These are phyloP conservation scores for Cicer cuneatum DNA, from an alignment of 306 rosid genomes.

Conservation along the genomic window DNA sequence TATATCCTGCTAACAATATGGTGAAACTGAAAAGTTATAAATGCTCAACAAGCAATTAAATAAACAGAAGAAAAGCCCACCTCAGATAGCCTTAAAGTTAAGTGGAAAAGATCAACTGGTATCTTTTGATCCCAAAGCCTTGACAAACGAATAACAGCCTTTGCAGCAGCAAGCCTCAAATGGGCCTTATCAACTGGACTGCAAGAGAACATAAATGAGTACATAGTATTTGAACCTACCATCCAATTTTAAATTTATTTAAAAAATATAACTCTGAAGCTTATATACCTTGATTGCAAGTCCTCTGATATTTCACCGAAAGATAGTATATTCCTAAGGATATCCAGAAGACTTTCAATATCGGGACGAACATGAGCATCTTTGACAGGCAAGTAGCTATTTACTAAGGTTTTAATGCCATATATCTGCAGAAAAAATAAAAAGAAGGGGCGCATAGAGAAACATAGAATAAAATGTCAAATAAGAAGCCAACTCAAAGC, in stretches of 20 bases:
- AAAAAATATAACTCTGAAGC: constrained; percentile 32
- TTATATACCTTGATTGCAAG: constrained; percentile 74
- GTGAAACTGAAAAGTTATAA: constrained; percentile 38
- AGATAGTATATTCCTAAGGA: constrained; percentile 72
- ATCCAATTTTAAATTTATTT: constrained; percentile 17
- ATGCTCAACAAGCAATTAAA: constrained; percentile 37
- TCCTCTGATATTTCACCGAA: constrained; percentile 89
- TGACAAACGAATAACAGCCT: constrained; percentile 85
- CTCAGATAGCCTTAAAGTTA: constrained; percentile 84
- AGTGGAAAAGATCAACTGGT: constrained; percentile 75
- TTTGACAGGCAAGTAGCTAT: constrained; percentile 91
- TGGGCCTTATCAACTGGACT: constrained; percentile 95
- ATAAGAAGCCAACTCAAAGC: constrained; percentile 21
- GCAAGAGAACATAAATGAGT: constrained; percentile 51
- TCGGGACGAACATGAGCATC: constrained; percentile 87
- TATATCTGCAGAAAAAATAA: constrained; percentile 63
- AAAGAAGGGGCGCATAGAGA: not conserved
- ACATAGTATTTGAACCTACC: constrained; percentile 42
- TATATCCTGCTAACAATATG: constrained; percentile 25
- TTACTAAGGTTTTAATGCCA: constrained; percentile 87
- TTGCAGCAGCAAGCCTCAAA: constrained; percentile 91
- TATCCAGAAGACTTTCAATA: constrained; percentile 71
- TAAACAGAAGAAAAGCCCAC: constrained; percentile 48
- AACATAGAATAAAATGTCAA: constrained; percentile 11
- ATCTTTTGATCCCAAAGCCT: constrained; percentile 95